Evolutionary conservation across 2,329 filamentous ascomycete genomes (phyloP), one percentile per base, ranked within the genome.

Genomic region (Ceratocystis cubensis): DNA sequence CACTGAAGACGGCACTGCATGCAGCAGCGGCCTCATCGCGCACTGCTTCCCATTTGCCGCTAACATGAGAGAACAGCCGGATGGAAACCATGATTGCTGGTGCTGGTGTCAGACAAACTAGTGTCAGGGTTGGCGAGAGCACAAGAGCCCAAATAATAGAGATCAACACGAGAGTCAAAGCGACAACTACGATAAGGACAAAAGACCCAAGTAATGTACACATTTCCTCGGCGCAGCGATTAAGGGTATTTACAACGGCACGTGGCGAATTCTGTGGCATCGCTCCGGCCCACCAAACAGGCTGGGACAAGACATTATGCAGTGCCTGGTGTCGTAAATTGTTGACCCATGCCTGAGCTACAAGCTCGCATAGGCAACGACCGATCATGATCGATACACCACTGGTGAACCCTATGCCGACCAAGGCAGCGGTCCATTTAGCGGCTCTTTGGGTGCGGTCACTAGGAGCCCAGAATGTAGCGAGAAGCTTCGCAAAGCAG

Each of bases 151-250:
- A 96, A 1, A 82, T 72, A 5, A 94, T 71, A 0, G 89, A 85
- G n/a, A 88, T 81, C 0, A 76, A 66, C 20, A 89, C 80, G 81
- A 96, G 92, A 64, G 84, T 75, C 0, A 79, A 72, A 2, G 88
- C 85, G 8, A 87, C 83, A 15, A 92, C 79, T 0, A 88, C 75
- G 65, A 88, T 84, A 1, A 88, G 87, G 0, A 87, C 80, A 72
- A 96, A 96, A 1, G 88, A 83, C 1, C 89, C 88, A 0, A 96
- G 80, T 0, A 97, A 77, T 70, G 89, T 91, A 7, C 89, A 83
- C 83, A 94, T 92, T 73, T 96, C 91, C 73, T 97, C 91, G 0
- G 88, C 88, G 71, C 90, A 89, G 17, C 88, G 83, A 71, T 96
- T 90, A 0, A 97, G 80, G 57, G 82, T 87, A 68, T 89, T 85